Percentiles rank a stretch among this genome's conserved stretches.
Conservation (phyloP, 208 protist species). For the Trypanosoma congolense region DNA sequence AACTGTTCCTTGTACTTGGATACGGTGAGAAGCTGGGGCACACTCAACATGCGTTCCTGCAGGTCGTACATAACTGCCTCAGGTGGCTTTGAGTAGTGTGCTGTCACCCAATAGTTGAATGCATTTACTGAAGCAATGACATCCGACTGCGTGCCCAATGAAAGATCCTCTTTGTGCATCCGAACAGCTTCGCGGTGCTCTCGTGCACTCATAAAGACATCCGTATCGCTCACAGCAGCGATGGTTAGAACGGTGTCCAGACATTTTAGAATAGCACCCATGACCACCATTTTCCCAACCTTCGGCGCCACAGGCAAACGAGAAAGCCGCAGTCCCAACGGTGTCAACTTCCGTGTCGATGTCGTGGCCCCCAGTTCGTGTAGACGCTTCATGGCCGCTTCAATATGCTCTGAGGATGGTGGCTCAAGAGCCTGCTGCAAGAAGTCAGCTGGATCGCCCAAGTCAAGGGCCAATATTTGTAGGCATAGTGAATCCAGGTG, state of each 20-base stretch:
- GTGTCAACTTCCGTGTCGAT: conserved; percentile 72
- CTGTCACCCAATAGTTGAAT: conserved; percentile 85
- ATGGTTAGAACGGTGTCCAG: conserved; percentile 93
- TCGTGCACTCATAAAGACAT: conserved; percentile 56
- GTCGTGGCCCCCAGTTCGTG: conserved; percentile 76
- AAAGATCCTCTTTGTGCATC: conserved; percentile 72
- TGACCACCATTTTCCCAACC: conserved; percentile 91
- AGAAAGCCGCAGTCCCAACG: conserved; percentile 78
- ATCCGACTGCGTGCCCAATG: conserved; percentile 74
- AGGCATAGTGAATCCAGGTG: conserved; percentile 93
- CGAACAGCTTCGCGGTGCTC: conserved; percentile 51
- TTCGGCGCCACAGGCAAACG: conserved; percentile 68
- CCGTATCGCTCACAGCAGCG: conserved; percentile 57
- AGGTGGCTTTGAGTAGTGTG: conserved; percentile 32
- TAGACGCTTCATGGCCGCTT: conserved; percentile 61
- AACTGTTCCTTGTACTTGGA: conserved; percentile 76
- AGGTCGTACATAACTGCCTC: conserved; percentile 36
- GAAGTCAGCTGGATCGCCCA: conserved; percentile 65
- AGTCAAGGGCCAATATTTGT: conserved; percentile 50
- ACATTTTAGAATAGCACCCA: conserved; percentile 86
- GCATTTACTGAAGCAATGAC: conserved; percentile 80
- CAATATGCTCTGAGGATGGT: conserved; percentile 46
- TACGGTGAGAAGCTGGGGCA: conserved; percentile 45
- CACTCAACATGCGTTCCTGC: conserved; percentile 53
- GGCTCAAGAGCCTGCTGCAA: conserved; percentile 77